Base-by-base conservation (phyloP, 495 filamentous ascomycete genomes). In the Neurospora tetrasperma region DNA sequence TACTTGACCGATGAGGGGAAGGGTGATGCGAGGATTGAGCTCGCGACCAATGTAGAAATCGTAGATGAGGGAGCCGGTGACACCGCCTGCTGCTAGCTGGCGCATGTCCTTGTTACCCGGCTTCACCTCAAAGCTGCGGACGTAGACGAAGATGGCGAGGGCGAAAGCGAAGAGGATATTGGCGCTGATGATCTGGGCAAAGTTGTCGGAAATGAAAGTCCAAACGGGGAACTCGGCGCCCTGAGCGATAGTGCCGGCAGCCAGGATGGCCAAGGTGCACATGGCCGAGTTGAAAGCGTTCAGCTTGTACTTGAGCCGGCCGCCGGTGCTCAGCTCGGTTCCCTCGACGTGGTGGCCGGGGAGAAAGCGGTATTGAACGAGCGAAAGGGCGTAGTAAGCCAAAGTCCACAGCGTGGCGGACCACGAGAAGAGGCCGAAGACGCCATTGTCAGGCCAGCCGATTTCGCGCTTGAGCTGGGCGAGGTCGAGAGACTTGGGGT, bases 11-110 rank as follows among this genome's bases (percentile, higher is more conserved):
- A 96, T 84, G 70, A 95, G 79, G 3, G 94, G 94, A 14, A 97
- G 78, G 5, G 85, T 88, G 69, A 98, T 80, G 40, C 94, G 94
- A 9, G 96, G 95, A 83, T 98, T 99, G 72, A 98, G 90, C 79
- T 98, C 96, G 43, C 96, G 93, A 23, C 96, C 96, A 75, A 98
- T 98, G 84, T 93, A 99, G 87, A 92, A 98, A 82, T 98, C 95
- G 82, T 98, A 98, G 42, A 98, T 81, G 69, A 91, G 82, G 78
- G 97, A 98, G 70, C 96, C 96, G 16, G 90, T 89, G 76, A 91
- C 87, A 70, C 93, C 94, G 69, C 93, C 94, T 5, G 89, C 87
- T 0, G 95, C 95, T 6, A 98, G 87, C 76, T 94, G 87, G 71
- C 94, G 93, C 71, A 87, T 80, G 43, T 90, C 87, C 12, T 86